Base-by-base conservation (phyloP, 352 stramenopile species). In the Phytopythium chamaehyphon region DNA sequence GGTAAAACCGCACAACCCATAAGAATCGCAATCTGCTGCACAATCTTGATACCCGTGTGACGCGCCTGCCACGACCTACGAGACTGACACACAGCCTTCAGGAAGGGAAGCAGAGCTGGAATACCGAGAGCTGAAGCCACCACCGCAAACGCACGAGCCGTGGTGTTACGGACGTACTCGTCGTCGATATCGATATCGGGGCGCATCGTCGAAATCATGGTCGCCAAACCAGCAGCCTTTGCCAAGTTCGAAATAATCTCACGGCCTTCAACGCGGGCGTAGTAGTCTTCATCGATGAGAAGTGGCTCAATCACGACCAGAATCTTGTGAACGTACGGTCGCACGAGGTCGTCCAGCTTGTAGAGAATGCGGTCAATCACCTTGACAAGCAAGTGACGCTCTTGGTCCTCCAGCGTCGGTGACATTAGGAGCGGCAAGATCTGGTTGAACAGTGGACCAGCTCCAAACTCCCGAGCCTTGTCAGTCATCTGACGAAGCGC, bases 231-330 rank as follows among this genome's bases (percentile, higher is more conserved):
- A 12, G 97, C 97, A 31, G 97, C 97, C 76, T 99, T 99, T 3
- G 95, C 95, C 12, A 99, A 68, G 65, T 99, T 99, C 39, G 93
- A 98, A 53, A 99, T 99, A 62, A 99, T 99, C 69, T 99, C 97
- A 50, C 97, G 82, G 24, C 96, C 97, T 89, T 99, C 97, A 0
- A 99, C 96, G 51, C 97, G 86, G 21, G 97, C 97, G 68, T 99
- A 99, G 59, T 99, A 99, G 71, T 99, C 97, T 70, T 99, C 96
- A 66, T 99, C 97, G 61, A 99, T 99, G 21, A 99, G 76, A 42
- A 99, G 72, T 16, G 97, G 97, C 71, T 99, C 96, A 59, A 99
- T 99, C 18, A 99, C 97, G 10, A 98, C 96, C 16, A 99, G 67
- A 47, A 99, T 99, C 61, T 98, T 98, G 82, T 99, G 96, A 31